Conservation (phyloP, 179 eudicot species). For the Corrigiola litoralis region DNA sequence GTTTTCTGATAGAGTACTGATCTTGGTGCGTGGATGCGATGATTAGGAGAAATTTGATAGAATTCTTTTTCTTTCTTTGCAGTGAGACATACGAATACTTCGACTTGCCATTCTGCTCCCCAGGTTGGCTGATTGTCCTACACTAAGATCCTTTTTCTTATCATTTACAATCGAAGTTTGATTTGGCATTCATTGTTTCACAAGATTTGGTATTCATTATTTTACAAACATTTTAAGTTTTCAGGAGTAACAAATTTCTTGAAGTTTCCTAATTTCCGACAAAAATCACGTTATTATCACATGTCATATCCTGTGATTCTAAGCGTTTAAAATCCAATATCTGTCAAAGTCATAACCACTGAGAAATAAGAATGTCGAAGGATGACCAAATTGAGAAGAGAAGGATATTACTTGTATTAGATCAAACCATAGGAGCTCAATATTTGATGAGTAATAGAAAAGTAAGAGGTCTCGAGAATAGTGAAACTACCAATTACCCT, state of each 20-base stretch:
- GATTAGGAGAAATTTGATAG: not conserved
- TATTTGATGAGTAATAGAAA: not conserved
- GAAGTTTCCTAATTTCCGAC: not conserved
- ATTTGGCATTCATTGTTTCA: not conserved
- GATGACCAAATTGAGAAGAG: not conserved
- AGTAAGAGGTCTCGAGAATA: not conserved
- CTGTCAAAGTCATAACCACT: not conserved
- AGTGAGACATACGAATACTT: constrained; percentile 77
- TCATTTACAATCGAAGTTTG: not conserved
- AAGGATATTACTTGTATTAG: not conserved
- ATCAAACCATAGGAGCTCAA: not conserved
- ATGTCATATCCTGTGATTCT: not conserved
- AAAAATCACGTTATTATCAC: not conserved
- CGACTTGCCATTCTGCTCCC: constrained; percentile 71
- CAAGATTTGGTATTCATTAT: not conserved
- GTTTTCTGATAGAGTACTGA: not conserved
- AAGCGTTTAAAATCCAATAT: not conserved
- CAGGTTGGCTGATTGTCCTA: constrained; percentile 55
- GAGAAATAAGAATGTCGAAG: not conserved
- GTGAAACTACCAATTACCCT: too few relatives aligned
- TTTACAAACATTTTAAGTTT: too few relatives aligned
- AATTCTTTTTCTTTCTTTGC: constrained; percentile 35
- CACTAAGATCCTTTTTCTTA: not conserved
- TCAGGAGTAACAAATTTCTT: too few relatives aligned
- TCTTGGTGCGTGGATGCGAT: not conserved